These are phyloP conservation scores for Daldinia caldariorum DNA, from an alignment of 495 filamentous ascomycete species.

Conservation along the genomic window DNA sequence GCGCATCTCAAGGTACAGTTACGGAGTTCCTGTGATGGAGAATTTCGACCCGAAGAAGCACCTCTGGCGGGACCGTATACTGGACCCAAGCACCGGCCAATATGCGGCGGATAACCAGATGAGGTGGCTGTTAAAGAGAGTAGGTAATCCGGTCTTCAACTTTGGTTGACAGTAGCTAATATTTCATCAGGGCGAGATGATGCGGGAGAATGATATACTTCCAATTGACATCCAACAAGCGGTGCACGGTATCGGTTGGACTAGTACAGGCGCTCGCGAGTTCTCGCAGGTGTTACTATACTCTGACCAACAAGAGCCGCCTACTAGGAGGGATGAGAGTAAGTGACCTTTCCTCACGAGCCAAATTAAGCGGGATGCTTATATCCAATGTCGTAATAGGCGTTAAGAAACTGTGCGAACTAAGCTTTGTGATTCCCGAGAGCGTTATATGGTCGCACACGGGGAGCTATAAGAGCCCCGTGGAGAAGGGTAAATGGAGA, in stretches of 20 bases:
- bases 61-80: constrained; percentile 2
- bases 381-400: background rate
- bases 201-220: constrained; percentile 6
- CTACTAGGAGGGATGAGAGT: constrained; percentile 6
- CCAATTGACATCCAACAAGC: constrained; percentile 1
- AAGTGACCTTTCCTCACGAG: background rate
- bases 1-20: constrained; percentile 9
- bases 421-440: constrained; percentile 7
- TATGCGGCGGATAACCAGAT: constrained; percentile 8
- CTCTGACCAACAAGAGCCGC: background rate
- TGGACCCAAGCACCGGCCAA: background rate
- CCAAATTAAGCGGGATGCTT: background rate
- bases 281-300: constrained; percentile 7
- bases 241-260: constrained; percentile 4
- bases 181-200: background rate
- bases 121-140: constrained; percentile 5
- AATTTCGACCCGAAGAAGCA: constrained; percentile 3
- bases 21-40: background rate
- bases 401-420: constrained; percentile 1
- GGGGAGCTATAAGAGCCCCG: constrained; percentile 1
- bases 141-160: background rate
- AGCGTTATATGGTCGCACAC: constrained; percentile 6
- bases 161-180: background rate
- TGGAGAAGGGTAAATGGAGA: constrained; percentile 1
- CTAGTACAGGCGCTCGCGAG: background rate